A percentile compares a stretch with the other conserved stretches of the same genome.
Conservation (phyloP, 2,329 filamentous ascomycete genomes). For the Ilyonectria destructans region DNA sequence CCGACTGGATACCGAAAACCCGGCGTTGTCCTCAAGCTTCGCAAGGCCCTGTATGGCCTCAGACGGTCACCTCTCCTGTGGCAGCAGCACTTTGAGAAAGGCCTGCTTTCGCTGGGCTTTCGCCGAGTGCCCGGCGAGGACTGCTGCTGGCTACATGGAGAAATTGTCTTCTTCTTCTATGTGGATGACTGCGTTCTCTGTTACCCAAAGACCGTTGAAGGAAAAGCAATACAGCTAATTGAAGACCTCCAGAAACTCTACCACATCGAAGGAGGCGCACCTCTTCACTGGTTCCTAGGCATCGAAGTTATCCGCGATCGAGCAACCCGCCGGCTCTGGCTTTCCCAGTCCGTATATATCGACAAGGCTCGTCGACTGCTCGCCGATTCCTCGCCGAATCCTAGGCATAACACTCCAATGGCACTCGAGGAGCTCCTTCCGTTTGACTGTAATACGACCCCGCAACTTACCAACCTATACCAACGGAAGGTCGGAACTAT, state of each 20-base stretch:
- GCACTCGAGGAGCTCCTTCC: neutral
- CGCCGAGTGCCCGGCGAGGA: neutral
- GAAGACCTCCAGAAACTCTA: neutral
- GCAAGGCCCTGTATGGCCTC: slow-evolving; percentile 4
- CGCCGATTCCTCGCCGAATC: neutral
- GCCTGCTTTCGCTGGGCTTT: neutral
- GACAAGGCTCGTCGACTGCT: neutral
- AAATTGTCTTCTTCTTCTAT: slow-evolving; percentile 2
- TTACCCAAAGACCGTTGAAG: neutral
- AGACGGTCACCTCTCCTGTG: neutral
- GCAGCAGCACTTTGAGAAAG: neutral
- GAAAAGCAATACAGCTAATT: neutral
- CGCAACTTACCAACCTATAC: neutral
- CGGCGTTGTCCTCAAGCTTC: neutral
- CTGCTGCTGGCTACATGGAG: neutral
- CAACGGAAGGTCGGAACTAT: slow-evolving; percentile 1
- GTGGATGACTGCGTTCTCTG: neutral
- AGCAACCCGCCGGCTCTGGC: neutral
- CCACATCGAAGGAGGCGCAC: neutral
- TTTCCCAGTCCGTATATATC: neutral
- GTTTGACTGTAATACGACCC: neutral
- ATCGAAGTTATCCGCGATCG: neutral
- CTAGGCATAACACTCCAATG: neutral
- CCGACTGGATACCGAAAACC: neutral
- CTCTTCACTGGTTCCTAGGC: neutral